Percentiles rank a stretch among this genome's conserved stretches.
These are phyloP conservation scores for Phycomyces blakesleeanus DNA, from an alignment of 192 early-diverging fungal species.

Conservation along the genomic window DNA sequence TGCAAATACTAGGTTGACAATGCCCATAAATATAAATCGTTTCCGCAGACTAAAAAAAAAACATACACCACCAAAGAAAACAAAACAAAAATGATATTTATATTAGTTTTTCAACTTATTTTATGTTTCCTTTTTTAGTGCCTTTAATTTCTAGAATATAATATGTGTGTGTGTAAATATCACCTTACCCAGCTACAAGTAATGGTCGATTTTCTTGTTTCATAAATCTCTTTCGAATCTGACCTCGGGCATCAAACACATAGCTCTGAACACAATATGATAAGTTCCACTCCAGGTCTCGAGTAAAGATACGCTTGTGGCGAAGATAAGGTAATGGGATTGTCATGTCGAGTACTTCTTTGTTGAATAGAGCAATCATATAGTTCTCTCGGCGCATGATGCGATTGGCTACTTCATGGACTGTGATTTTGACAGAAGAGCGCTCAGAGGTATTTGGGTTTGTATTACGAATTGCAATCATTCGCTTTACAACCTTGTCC, in stretches of 20 bases:
- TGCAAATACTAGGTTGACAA: constrained; percentile 78
- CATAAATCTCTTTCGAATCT: constrained; percentile 76
- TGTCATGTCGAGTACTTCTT: constrained; percentile 78
- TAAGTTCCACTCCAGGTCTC: constrained; percentile 90
- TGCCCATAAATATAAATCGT: constrained; percentile 85
- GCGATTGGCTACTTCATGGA: constrained; percentile 80
- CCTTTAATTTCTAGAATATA: too few species aligned
- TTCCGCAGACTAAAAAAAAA: constrained; percentile 53
- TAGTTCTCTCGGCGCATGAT: constrained; percentile 99
- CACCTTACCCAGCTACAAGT: constrained; percentile 63
- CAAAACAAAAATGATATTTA: too few species aligned
- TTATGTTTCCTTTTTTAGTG: too few species aligned
- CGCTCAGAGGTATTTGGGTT: constrained; percentile 53
- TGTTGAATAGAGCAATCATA: constrained; percentile 91
- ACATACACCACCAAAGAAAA: too few species aligned
- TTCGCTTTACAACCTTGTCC: constrained; percentile 75
- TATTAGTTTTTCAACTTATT: too few species aligned
- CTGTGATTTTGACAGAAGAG: constrained; percentile 57
- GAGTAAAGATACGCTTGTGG: constrained; percentile 68
- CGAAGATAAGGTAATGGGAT: constrained; percentile 62
- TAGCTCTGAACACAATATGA: constrained; percentile 80
- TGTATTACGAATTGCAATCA: constrained; percentile 68
- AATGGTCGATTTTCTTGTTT: constrained; percentile 63
- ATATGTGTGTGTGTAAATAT: too few species aligned
- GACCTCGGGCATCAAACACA: constrained; percentile 87